A percentile compares a stretch with the other conserved stretches of the same genome.
Conservation (phyloP, 2,329 filamentous ascomycete genomes). For the Beauveria scarabaeidicola region DNA sequence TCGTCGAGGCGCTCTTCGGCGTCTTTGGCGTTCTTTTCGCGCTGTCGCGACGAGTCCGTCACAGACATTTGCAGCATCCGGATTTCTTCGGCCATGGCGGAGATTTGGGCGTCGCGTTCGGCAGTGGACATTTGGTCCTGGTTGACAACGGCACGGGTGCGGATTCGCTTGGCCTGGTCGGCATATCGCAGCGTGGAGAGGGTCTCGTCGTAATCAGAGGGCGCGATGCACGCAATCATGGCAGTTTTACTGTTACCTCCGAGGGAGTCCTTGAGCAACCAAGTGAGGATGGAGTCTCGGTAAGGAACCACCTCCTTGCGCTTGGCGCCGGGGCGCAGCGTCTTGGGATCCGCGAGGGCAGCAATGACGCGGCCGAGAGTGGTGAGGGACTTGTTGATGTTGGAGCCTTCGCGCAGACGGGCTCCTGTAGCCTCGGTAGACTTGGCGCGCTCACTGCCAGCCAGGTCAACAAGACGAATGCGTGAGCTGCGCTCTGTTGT, state of each 20-base stretch:
- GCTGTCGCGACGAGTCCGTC: slow-evolving; percentile 49
- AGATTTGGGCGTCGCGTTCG: slow-evolving; percentile 88
- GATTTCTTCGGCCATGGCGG: slow-evolving; percentile 92
- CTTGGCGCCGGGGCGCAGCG: slow-evolving; percentile 43
- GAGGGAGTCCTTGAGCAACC: slow-evolving; percentile 91
- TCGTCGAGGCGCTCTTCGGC: slow-evolving; percentile 84
- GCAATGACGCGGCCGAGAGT: slow-evolving; percentile 94
- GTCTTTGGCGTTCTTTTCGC: slow-evolving; percentile 67
- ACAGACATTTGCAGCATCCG: slow-evolving; percentile 71
- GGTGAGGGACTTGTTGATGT: slow-evolving; percentile 98
- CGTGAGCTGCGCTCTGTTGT: slow-evolving; percentile 91
- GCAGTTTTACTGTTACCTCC: slow-evolving; percentile 97
- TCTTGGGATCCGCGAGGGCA: slow-evolving; percentile 67
- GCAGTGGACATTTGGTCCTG: slow-evolving; percentile 89
- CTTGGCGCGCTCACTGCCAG: slow-evolving; percentile 90
- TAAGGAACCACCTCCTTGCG: slow-evolving; percentile 70
- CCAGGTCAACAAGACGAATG: slow-evolving; percentile 90
- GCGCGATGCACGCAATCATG: slow-evolving; percentile 97
- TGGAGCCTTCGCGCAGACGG: slow-evolving; percentile 85
- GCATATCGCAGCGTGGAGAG: slow-evolving; percentile 93
- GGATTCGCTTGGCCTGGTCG: slow-evolving; percentile 95
- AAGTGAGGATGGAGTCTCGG: slow-evolving; percentile 73
- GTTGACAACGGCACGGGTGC: slow-evolving; percentile 88
- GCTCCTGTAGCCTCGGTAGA: slow-evolving; percentile 90
- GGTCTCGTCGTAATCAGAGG: slow-evolving; percentile 94